Conservation (phyloP, 2,329 filamentous ascomycete genomes). For the Atkinsonella texensis region DNA sequence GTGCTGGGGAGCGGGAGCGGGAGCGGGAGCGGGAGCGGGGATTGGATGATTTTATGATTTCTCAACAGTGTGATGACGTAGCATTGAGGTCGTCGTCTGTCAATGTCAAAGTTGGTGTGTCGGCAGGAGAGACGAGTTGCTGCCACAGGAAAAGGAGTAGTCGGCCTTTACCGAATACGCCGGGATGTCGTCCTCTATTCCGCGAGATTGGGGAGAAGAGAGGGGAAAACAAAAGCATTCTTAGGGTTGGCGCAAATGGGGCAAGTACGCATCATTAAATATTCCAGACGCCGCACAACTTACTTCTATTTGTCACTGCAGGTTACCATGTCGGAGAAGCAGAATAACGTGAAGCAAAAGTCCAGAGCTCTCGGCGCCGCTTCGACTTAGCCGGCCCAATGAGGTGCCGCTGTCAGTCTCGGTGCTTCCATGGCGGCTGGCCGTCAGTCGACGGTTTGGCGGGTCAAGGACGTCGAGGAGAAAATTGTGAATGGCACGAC, state of each 20-base stretch:
- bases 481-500: too few relatives aligned
- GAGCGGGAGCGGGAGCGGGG: not conserved
- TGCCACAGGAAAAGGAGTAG: too few relatives aligned
- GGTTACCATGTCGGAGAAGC: constrained; percentile 1
- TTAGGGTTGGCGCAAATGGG: not conserved
- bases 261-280: not conserved
- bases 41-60: not conserved
- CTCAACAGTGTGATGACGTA: too few relatives aligned
- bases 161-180: too few relatives aligned
- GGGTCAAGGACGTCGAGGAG: not conserved
- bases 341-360: not conserved
- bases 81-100: not conserved
- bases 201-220: not conserved
- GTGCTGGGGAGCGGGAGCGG: not conserved
- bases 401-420: not conserved
- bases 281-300: not conserved
- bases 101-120: not conserved
- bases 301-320: not conserved
- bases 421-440: not conserved
- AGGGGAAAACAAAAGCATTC: not conserved
- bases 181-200: not conserved
- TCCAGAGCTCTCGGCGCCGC: too few relatives aligned
- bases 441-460: not conserved
- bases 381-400: constrained; percentile 6
- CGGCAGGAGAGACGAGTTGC: too few relatives aligned